Evolutionary conservation across 345 rosid species (phyloP).

Genomic region (Camelina sativa): DNA sequence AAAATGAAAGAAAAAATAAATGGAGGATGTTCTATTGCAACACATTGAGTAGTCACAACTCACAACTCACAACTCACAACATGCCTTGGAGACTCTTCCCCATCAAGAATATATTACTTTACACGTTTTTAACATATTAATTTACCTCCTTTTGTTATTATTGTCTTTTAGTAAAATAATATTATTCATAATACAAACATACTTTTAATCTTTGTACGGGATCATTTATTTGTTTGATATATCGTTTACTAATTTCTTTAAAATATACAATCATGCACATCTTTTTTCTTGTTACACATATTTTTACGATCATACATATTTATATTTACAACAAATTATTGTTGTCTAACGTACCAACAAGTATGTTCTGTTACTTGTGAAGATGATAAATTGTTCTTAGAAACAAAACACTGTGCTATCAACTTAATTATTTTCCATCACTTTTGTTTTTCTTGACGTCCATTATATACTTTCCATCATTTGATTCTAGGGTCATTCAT

Average conservation of each 20-base stretch:
- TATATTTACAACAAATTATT: background rate
- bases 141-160: background rate
- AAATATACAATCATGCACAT: background rate
- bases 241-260: background rate
- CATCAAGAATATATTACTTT: constrained; percentile 43
- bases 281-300: background rate
- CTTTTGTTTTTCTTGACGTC: too few species aligned
- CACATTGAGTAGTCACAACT: constrained; percentile 38
- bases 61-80: constrained; percentile 36
- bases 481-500: background rate
- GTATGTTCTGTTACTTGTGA: background rate
- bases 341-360: background rate
- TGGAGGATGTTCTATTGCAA: constrained; percentile 35
- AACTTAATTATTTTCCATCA: background rate
- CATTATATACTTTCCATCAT: too few species aligned
- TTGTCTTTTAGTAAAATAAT: background rate
- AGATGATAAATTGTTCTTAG: background rate
- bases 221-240: background rate
- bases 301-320: background rate
- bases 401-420: background rate
- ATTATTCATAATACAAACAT: background rate
- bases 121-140: constrained; percentile 12
- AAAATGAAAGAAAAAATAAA: background rate
- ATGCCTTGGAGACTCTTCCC: constrained; percentile 34
- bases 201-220: background rate